Percentiles rank a stretch among this genome's conserved stretches.
phyloP scores from a whole-genome alignment of 169 alveolate genomes.

The Plasmodium sp. region DNA sequence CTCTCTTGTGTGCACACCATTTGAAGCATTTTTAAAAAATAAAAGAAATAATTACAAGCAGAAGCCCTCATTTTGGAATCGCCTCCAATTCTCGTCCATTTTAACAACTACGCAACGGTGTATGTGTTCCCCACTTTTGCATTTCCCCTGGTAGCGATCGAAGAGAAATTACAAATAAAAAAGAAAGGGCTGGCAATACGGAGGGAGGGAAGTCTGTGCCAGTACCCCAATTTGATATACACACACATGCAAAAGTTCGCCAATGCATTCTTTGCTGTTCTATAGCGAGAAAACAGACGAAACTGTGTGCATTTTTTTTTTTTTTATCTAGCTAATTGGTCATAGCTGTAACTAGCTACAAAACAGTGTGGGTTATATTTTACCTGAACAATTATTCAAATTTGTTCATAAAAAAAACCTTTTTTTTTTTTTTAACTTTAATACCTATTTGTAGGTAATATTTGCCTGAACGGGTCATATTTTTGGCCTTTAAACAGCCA shows the following conservation, averaged over 20 bases:
- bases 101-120: not conserved
- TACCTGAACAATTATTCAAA: not conserved
- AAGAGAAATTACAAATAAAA: not conserved
- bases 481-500: not conserved
- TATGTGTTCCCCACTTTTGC: not conserved
- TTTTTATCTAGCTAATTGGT: not conserved
- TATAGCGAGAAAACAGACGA: not conserved
- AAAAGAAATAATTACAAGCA: not conserved
- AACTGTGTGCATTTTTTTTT: not conserved
- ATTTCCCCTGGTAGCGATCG: not conserved
- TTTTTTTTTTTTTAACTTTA: not conserved
- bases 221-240: not conserved
- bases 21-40: not conserved
- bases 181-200: not conserved
- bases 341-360: not conserved
- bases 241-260: not conserved
- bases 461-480: not conserved
- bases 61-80: not conserved
- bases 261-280: not conserved
- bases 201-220: not conserved
- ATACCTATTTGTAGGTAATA: not conserved
- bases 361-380: not conserved
- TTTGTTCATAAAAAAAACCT: not conserved
- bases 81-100: not conserved
- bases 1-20: not conserved